Evolutionary conservation across 2,329 filamentous ascomycete species (phyloP).

Genomic region (Raffaelea ambrosiae): DNA sequence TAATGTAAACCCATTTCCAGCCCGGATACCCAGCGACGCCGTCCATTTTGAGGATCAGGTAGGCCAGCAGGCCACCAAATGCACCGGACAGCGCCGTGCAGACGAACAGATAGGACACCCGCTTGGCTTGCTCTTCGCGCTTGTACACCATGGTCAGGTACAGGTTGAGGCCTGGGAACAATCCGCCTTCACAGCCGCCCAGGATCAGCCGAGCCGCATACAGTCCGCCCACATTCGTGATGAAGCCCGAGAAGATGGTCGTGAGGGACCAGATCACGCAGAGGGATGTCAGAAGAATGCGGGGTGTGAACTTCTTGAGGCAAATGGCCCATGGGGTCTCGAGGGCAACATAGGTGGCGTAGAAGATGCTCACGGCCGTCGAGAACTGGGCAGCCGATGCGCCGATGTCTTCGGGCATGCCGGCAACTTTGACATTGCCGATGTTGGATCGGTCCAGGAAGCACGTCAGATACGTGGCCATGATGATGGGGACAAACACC

Average conservation of each 20-base stretch:
- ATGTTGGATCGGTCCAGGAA: constrained; percentile 5
- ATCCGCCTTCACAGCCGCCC: constrained; percentile 1
- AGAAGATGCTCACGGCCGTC: constrained; percentile 44
- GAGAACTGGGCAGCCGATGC: constrained; percentile 43
- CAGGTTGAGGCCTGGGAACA: constrained; percentile 5
- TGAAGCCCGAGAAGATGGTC: constrained; percentile 2
- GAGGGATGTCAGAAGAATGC: constrained; percentile 39
- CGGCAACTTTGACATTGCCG: constrained; percentile 37
- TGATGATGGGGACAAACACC: background rate
- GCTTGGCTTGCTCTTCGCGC: background rate
- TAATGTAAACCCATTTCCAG: background rate
- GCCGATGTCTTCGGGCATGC: constrained; percentile 50
- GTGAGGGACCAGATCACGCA: constrained; percentile 37
- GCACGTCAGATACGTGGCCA: background rate
- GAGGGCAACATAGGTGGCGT: constrained; percentile 41
- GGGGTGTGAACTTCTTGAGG: constrained; percentile 36
- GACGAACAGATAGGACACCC: background rate
- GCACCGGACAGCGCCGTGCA: background rate
- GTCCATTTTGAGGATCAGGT: constrained; percentile 40
- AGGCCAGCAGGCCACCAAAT: constrained; percentile 33
- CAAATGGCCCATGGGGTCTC: constrained; percentile 55
- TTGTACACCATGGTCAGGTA: background rate
- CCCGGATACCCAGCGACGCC: background rate
- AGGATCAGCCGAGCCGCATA: background rate
- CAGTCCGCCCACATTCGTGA: background rate